Evolutionary conservation across 768 basidiomycete genomes (phyloP).

Genomic region (Austroboletus eburneus): DNA sequence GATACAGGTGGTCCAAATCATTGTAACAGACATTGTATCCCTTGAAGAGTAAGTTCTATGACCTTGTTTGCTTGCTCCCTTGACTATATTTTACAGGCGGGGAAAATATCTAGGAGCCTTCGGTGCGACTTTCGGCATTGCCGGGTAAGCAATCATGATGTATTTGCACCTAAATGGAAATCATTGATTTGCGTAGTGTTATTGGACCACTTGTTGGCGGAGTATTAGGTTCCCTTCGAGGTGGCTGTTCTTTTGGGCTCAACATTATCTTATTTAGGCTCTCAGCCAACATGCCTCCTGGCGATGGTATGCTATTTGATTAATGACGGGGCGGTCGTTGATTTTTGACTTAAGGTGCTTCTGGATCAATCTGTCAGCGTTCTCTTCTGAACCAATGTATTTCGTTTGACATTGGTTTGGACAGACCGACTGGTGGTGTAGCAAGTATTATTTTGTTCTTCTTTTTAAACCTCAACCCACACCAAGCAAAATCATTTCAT

Average conservation of each 20-base stretch:
- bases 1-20: not conserved
- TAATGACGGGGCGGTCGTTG: not conserved
- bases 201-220: slow-evolving; percentile 39
- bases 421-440: slow-evolving; percentile 33
- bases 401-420: not conserved
- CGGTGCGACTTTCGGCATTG: slow-evolving; percentile 38
- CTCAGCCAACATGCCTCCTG: slow-evolving; percentile 32
- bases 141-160: slow-evolving; percentile 15
- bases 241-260: not conserved
- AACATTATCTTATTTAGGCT: slow-evolving; percentile 9
- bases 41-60: not conserved
- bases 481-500: slow-evolving; percentile 25
- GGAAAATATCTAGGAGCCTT: slow-evolving; percentile 30
- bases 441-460: slow-evolving; percentile 19
- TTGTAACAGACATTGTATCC: not conserved
- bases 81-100: not conserved
- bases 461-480: slow-evolving; percentile 21
- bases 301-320: slow-evolving; percentile 29
- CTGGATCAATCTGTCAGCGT: slow-evolving; percentile 28
- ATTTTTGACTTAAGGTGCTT: slow-evolving; percentile 22
- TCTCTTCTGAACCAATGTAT: not conserved
- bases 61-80: not conserved
- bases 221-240: slow-evolving; percentile 6
- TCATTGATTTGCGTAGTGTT: slow-evolving; percentile 18
- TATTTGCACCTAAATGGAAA: not conserved